Evolutionary conservation across 73 alveolate genomes (phyloP).

Genomic region (Tetrahymena borealis): DNA sequence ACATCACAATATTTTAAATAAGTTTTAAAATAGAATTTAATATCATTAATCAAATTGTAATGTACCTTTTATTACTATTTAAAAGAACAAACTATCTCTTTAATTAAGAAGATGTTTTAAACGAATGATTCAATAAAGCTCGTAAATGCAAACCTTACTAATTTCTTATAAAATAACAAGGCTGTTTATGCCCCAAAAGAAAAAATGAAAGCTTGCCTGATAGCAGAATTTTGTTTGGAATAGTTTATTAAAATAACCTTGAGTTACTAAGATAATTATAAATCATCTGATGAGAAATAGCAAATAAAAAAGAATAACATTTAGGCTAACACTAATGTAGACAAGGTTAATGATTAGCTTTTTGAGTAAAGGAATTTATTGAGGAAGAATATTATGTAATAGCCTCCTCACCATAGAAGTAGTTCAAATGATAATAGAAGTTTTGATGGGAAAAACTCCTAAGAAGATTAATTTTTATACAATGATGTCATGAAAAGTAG

Average conservation of each 20-base stretch:
- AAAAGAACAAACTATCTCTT: neutral
- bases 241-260: neutral
- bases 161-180: neutral
- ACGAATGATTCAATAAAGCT: neutral
- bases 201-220: neutral
- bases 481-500: neutral
- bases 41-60: too few species aligned
- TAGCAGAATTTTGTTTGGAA: neutral
- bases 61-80: neutral
- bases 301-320: neutral
- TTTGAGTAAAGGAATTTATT: too few species aligned
- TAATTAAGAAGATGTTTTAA: neutral
- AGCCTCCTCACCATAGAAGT: too few species aligned
- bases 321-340: too few species aligned
- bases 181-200: neutral
- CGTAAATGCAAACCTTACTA: neutral
- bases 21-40: too few species aligned
- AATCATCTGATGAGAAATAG: neutral
- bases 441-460: neutral
- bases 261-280: neutral
- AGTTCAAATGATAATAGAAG: neutral
- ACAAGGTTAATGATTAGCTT: too few species aligned
- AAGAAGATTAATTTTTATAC: neutral
- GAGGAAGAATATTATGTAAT: too few species aligned
- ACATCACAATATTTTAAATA: too few species aligned